Conservation (phyloP, 495 filamentous ascomycete genomes). For the Trypethelium eluteriae region DNA sequence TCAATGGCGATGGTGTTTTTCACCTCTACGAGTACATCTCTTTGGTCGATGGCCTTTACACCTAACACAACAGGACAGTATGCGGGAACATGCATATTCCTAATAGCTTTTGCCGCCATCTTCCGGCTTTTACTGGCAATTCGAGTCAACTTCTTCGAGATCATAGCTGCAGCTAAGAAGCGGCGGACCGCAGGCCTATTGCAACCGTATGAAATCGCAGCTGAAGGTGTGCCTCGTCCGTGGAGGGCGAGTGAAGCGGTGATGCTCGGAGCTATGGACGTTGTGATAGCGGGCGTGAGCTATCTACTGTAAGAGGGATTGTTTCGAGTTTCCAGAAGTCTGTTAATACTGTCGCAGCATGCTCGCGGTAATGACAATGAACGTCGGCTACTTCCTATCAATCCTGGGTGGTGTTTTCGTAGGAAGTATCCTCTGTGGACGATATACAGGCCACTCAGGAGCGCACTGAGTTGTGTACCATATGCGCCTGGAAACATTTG, state of each 20-base stretch:
- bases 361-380: constrained; percentile 95
- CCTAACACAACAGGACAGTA: constrained; percentile 39
- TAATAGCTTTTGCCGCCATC: constrained; percentile 62
- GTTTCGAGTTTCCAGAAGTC: neutral
- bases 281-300: constrained; percentile 62
- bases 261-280: constrained; percentile 46
- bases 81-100: constrained; percentile 79
- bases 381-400: constrained; percentile 87
- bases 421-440: constrained; percentile 36
- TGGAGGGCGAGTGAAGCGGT: constrained; percentile 16
- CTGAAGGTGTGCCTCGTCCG: constrained; percentile 8
- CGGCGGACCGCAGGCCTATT: neutral
- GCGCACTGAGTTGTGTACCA: neutral
- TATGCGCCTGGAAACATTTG: neutral
- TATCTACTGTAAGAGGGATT: constrained; percentile 73
- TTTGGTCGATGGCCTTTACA: constrained; percentile 50
- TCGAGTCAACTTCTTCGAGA: constrained; percentile 7
- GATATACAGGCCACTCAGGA: neutral
- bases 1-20: constrained; percentile 47
- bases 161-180: neutral
- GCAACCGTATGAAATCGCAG: neutral
- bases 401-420: constrained; percentile 75
- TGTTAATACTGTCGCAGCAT: constrained; percentile 51
- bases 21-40: constrained; percentile 55
- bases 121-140: constrained; percentile 60